Evolutionary conservation across 805 yeast genomes (phyloP).

Genomic region (Zygoascus biomembranicola): DNA sequence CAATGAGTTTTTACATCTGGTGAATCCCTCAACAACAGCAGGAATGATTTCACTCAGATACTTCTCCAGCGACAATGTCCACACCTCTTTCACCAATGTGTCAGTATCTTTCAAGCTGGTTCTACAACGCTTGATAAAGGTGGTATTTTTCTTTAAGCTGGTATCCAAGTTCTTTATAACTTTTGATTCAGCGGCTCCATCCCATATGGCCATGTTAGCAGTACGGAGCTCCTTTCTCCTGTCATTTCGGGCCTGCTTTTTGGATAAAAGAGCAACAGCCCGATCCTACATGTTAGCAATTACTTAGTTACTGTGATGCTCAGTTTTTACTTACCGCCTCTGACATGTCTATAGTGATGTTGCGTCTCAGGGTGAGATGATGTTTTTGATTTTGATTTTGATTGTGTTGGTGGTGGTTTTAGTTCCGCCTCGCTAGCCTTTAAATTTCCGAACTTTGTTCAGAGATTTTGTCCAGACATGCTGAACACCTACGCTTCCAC

Average conservation of each 20-base stretch:
- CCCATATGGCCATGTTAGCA: conserved; percentile 46
- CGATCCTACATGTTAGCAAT: neutral
- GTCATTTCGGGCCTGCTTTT: conserved; percentile 2
- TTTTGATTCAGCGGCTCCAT: conserved; percentile 29
- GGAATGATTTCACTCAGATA: conserved; percentile 63
- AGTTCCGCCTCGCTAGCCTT: too few relatives aligned
- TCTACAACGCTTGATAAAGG: conserved; percentile 64
- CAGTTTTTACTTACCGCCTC: neutral
- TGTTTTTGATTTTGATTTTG: too few relatives aligned
- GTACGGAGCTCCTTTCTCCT: conserved; percentile 29
- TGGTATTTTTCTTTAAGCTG: conserved; percentile 70
- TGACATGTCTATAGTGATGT: neutral
- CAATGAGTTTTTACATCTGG: conserved; percentile 41
- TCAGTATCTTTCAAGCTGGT: conserved; percentile 46
- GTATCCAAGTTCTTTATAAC: conserved; percentile 40
- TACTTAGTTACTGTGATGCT: neutral
- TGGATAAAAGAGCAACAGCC: neutral
- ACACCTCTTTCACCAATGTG: conserved; percentile 51
- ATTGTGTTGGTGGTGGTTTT: too few relatives aligned
- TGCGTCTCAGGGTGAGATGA: neutral
- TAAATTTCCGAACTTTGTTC: too few relatives aligned
- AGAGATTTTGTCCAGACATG: too few relatives aligned
- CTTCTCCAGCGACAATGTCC: conserved; percentile 57
- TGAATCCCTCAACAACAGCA: conserved; percentile 55
- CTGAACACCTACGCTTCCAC: too few relatives aligned